Evolutionary conservation across 2,329 filamentous ascomycete species (phyloP), one percentile per base, ranked within the genome.

Genomic region (Cladorrhinum sp.): DNA sequence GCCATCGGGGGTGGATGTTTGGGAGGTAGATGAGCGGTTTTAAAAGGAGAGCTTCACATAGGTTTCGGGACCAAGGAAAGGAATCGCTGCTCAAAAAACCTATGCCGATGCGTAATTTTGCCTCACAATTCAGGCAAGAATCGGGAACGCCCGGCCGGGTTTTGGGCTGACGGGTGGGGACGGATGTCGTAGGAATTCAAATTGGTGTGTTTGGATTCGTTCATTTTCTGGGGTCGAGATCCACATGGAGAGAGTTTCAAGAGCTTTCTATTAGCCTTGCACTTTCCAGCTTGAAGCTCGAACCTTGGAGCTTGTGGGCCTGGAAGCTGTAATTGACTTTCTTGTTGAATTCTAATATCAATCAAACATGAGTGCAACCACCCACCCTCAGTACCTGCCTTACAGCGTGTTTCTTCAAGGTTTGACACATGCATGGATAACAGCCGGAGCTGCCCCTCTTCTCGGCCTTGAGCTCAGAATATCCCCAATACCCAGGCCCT

Each of bases 1-100:
- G 94, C 94, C 94, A 98, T 97, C 79, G 79, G 75, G 76, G 76
- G n/a, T 77, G 74, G 75, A 77, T 80, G 78, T 76, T 78, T 76
- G 75, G 70, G 73, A 72, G 73, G 71, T 72, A 73, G 74, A 75
- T 83, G 81, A 82, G 81, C 79, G 79, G 79, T 83, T 83, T 82
- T 79, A 80, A 79, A 23, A 18, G 71, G 69, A 65, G 71, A 71
- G 60, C 54, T 63, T 59, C 56, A 59, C 55, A 57, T 64, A 61
- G 51, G 59, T 59, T n/a, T 46, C 42, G 42, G 36, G 42, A 46
- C 42, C 42, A 46, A 16, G 42, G 42, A 46, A 46, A 46, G 42
- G 42, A 46, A 46, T 46, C 42, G 42, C 42, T 18, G 42, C 33
- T 66, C 64, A 67, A 67, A 69, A 69, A 68, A 66, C 62, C 58